Conservation (phyloP, 768 basidiomycete genomes). For the Wakefieldia striispora region DNA sequence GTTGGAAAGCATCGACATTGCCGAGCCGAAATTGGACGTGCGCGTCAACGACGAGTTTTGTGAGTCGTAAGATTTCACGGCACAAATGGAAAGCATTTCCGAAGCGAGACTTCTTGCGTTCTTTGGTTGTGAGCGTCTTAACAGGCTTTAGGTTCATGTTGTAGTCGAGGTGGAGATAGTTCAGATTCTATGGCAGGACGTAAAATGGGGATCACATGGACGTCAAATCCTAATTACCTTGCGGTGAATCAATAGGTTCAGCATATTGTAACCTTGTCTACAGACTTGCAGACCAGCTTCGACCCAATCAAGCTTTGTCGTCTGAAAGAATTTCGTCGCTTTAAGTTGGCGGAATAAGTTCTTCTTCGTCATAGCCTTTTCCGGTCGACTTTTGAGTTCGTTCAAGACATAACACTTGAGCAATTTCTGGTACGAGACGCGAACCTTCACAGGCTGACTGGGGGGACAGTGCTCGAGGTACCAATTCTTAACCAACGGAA, state of each 20-base stretch:
- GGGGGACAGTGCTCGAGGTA: constrained; percentile 98
- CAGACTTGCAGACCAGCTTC: constrained; percentile 98
- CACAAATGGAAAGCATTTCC: constrained; percentile 99
- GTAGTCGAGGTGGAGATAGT: constrained; percentile 94
- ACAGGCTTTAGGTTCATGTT: constrained; percentile 99
- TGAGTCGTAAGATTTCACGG: constrained; percentile 95
- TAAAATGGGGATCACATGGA: background rate
- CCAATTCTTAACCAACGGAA: constrained; percentile 97
- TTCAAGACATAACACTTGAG: constrained; percentile 95
- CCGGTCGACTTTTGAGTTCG: constrained; percentile 81
- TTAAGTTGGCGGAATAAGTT: constrained; percentile 94
- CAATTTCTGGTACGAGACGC: constrained; percentile 98
- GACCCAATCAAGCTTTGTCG: constrained; percentile 97
- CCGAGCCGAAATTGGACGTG: constrained; percentile 98
- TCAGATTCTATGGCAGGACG: constrained; percentile 59
- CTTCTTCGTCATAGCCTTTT: constrained; percentile 98
- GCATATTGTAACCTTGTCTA: constrained; percentile 99
- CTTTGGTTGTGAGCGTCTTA: constrained; percentile 97
- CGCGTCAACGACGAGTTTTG: constrained; percentile 97
- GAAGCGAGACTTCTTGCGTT: constrained; percentile 99
- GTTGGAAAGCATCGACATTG: constrained; percentile 98
- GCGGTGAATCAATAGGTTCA: constrained; percentile 97
- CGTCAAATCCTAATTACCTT: constrained; percentile 51
- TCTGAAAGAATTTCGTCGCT: constrained; percentile 99
- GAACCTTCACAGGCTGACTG: constrained; percentile 93